These are phyloP conservation scores for Colletotrichum kahawae DNA, from an alignment of 2,329 filamentous ascomycete genomes.

Conservation along the genomic window DNA sequence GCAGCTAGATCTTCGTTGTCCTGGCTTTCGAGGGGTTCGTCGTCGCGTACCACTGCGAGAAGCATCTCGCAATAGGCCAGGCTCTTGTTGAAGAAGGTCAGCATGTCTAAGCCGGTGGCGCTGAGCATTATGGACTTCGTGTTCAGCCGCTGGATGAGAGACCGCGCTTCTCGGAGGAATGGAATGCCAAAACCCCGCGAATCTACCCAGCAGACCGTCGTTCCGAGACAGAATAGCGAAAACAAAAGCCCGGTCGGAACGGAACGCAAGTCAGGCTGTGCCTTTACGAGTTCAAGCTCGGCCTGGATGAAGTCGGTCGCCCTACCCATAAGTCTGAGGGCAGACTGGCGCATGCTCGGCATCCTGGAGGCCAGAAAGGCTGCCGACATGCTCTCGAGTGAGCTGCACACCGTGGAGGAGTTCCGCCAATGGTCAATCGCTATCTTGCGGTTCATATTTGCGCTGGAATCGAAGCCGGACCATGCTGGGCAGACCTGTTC, in stretches of 20 bases:
- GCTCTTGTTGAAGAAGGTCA: constrained; percentile 44
- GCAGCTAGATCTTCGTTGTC: background rate
- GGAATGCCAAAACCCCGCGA: constrained; percentile 35
- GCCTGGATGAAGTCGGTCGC: constrained; percentile 38
- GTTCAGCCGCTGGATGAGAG: constrained; percentile 30
- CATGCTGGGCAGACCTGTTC: constrained; percentile 43
- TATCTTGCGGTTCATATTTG: constrained; percentile 42
- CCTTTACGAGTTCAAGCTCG: constrained; percentile 34
- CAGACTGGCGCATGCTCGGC: constrained; percentile 39
- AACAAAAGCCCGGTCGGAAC: constrained; percentile 40
- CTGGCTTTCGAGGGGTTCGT: constrained; percentile 23
- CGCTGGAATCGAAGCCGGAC: constrained; percentile 44
- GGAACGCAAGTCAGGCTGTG: constrained; percentile 17
- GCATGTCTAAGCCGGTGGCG: constrained; percentile 29
- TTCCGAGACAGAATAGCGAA: constrained; percentile 44
- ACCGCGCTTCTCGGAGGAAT: constrained; percentile 34
- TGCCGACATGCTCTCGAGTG: constrained; percentile 46
- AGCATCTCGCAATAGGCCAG: constrained; percentile 45
- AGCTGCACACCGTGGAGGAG: constrained; percentile 41
- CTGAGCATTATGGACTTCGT: constrained; percentile 18
- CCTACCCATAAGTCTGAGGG: constrained; percentile 35
- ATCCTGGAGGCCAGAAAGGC: constrained; percentile 38
- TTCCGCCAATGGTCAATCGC: constrained; percentile 40
- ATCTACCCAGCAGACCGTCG: constrained; percentile 45
- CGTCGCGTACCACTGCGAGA: constrained; percentile 40